Evolutionary conservation across 495 filamentous ascomycete genomes (phyloP), one percentile per base, ranked within the genome.

Genomic region (Penicillium tannophilum): DNA sequence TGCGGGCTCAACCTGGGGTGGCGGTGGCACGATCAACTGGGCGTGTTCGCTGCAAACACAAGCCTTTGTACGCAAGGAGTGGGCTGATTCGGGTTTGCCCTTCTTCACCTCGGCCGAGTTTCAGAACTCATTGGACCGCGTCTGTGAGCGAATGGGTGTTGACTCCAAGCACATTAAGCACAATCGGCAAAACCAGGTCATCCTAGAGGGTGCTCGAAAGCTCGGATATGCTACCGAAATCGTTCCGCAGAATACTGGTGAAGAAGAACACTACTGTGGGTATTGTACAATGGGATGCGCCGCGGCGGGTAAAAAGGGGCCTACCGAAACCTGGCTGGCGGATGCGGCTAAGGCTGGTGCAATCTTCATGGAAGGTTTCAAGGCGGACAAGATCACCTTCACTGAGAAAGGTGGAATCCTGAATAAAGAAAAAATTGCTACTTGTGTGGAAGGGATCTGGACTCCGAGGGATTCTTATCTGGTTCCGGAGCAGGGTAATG

Each of bases 11-110:
- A 86, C 82, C 17, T 97, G 88, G 83, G 93, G 93, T 33, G 93
- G 93, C 50, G 93, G 93, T 33, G 91, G 92, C 0, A 90, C 89
- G 1, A 70, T 97, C 58, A 96, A 96, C 66, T 96, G 92, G 92
- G 88, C 87, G 31, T 92, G 89, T 17, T 82, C 82, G 11, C 71
- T 97, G 36, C 90, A 93, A 67, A 88, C 88, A 0, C 93, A 93
- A 71, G 86, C 80, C 17, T 93, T 79, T 60, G 90, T 97, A 0
- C 82, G 91, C 14, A 78, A 86, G 58, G 90, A 97, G 71, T 97
- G 93, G 93, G 87, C 90, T 1, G 77, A 86, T 54, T 58, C 70
- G 19, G 85, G 86, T 3, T 75, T 97, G 17, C 78, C 83, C 0
- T 90, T 94, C 63, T 96, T 96, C 65, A 88, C 85, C 1, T 88